These are phyloP conservation scores for Dryas alaskensis DNA, from an alignment of 306 rosid genomes.

Conservation along the genomic window DNA sequence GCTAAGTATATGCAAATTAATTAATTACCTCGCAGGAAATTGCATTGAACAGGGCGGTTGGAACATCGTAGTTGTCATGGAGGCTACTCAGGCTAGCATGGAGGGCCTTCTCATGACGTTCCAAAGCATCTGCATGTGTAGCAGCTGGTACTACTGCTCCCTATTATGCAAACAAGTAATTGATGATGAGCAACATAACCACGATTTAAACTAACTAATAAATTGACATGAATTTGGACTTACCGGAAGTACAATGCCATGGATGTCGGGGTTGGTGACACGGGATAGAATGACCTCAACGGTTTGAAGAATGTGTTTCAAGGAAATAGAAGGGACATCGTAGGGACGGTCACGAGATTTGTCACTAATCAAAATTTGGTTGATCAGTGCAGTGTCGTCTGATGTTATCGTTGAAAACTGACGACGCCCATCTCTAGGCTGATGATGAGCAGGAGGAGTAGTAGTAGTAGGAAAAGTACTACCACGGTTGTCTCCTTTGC, in stretches of 20 bases:
- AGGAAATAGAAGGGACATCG: constrained; percentile 9
- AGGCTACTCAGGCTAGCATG: constrained; percentile 26
- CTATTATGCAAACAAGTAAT: constrained; percentile 18
- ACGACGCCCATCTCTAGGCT: constrained; percentile 6
- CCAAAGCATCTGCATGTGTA: constrained; percentile 13
- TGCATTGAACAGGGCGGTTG: constrained; percentile 38
- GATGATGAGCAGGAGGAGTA: no score
- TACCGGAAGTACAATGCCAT: constrained; percentile 21
- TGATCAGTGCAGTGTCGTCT: constrained; percentile 8
- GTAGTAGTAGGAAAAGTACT: background rate
- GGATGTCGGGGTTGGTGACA: constrained; percentile 30
- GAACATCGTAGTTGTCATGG: constrained; percentile 38
- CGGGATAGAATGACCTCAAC: constrained; percentile 46
- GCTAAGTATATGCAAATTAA: no score
- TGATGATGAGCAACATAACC: background rate
- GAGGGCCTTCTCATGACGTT: constrained; percentile 25
- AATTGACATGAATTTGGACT: background rate
- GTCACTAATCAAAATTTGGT: constrained; percentile 23
- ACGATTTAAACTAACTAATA: no score
- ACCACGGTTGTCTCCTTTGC: constrained; percentile 10
- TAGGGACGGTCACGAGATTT: constrained; percentile 14
- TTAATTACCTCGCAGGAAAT: constrained; percentile 53
- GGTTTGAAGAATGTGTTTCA: constrained; percentile 48
- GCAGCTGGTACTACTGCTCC: constrained; percentile 10
- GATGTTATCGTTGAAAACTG: background rate